Conservation (phyloP, 768 basidiomycete genomes). For the Dentipellis sp. region DNA sequence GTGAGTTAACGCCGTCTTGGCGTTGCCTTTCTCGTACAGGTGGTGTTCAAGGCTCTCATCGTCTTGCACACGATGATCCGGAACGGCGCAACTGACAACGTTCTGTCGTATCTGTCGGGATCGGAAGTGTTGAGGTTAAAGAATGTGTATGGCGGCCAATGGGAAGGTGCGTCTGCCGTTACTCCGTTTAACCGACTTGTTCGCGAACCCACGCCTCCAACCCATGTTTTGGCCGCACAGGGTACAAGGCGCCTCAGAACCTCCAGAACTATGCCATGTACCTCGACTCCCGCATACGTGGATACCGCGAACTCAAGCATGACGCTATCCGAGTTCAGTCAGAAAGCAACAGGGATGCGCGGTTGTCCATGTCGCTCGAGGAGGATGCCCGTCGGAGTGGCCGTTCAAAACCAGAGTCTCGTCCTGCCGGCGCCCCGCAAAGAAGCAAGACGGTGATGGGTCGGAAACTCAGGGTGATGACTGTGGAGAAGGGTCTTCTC, state of each 20-base stretch:
- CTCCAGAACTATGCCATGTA: slow-evolving; percentile 82
- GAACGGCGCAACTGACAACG: slow-evolving; percentile 91
- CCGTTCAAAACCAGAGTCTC: slow-evolving; percentile 8
- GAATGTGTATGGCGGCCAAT: slow-evolving; percentile 72
- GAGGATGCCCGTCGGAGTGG: slow-evolving; percentile 30
- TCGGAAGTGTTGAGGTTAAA: slow-evolving; percentile 74
- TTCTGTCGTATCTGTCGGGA: slow-evolving; percentile 74
- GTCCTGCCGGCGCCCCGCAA: neutral
- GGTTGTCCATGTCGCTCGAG: slow-evolving; percentile 54
- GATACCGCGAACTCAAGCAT: slow-evolving; percentile 86
- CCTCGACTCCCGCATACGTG: slow-evolving; percentile 79
- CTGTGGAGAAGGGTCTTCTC: slow-evolving; percentile 91
- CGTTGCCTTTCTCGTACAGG: slow-evolving; percentile 30
- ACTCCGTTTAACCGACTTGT: neutral
- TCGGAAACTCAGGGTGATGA: slow-evolving; percentile 80
- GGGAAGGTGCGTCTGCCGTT: slow-evolving; percentile 60
- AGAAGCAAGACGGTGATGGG: slow-evolving; percentile 76
- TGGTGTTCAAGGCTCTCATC: slow-evolving; percentile 97
- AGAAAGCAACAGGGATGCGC: slow-evolving; percentile 83
- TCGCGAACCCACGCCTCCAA: neutral
- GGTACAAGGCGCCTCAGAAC: slow-evolving; percentile 81
- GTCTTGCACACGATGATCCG: slow-evolving; percentile 96
- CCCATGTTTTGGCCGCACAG: slow-evolving; percentile 27
- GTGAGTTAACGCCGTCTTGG: neutral
- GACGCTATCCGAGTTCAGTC: slow-evolving; percentile 92